These are phyloP conservation scores for Calvatia gigantea DNA, from an alignment of 768 basidiomycete species.

Conservation along the genomic window DNA sequence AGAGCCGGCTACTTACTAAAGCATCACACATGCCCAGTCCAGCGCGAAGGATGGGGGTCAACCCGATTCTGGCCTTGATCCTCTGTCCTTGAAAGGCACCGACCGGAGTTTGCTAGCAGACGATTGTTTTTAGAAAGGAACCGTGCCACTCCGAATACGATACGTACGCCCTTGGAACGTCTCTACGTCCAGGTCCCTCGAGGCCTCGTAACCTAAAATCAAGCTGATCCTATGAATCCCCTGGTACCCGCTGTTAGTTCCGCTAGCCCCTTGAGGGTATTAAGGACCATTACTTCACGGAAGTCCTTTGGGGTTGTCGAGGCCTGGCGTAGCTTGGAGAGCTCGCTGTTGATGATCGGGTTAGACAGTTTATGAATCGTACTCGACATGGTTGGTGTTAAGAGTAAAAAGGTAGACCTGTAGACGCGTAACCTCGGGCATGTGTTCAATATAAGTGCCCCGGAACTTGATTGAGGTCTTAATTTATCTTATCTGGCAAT, in stretches of 20 bases:
- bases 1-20: slow-evolving; percentile 48
- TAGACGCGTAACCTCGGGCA: neutral
- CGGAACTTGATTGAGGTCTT: neutral
- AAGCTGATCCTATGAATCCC: slow-evolving; percentile 73
- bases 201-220: slow-evolving; percentile 83
- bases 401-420: slow-evolving; percentile 5
- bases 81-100: slow-evolving; percentile 71
- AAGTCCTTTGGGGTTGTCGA: slow-evolving; percentile 71
- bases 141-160: slow-evolving; percentile 19
- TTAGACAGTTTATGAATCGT: slow-evolving; percentile 58
- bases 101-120: slow-evolving; percentile 69
- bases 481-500: slow-evolving; percentile 6
- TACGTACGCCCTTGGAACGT: slow-evolving; percentile 62
- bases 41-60: slow-evolving; percentile 90
- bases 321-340: slow-evolving; percentile 65
- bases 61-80: slow-evolving; percentile 75
- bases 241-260: slow-evolving; percentile 28
- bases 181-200: slow-evolving; percentile 59
- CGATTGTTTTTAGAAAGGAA: neutral
- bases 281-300: slow-evolving; percentile 51
- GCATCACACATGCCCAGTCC: slow-evolving; percentile 94
- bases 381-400: slow-evolving; percentile 20
- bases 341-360: slow-evolving; percentile 68
- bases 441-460: neutral
- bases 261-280: neutral